Evolutionary conservation across 305 asterid species (phyloP).

Genomic region (Vinca major): DNA sequence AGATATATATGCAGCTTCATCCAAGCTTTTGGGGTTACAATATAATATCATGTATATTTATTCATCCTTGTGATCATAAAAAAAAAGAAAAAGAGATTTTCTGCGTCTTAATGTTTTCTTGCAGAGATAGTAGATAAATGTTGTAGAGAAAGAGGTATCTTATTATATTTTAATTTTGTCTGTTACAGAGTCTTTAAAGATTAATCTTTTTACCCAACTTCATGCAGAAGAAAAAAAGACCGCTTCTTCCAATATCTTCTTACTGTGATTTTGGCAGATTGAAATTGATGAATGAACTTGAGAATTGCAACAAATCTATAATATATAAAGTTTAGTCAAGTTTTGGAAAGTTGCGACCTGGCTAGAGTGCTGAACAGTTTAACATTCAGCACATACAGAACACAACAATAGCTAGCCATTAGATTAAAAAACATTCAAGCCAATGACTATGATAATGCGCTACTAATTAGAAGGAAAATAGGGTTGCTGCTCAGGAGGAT

Average conservation of each 20-base stretch:
- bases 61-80: slow-evolving; percentile 9
- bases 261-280: neutral
- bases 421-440: no score
- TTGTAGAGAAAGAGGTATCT: neutral
- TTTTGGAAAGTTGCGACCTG: no score
- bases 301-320: neutral
- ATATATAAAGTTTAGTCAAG: no score
- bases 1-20: neutral
- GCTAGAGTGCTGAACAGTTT: no score
- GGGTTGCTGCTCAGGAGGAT: no score
- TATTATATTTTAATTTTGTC: neutral
- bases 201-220: neutral
- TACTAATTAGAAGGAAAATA: no score
- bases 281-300: neutral
- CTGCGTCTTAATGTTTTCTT: slow-evolving; percentile 1
- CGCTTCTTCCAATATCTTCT: no score
- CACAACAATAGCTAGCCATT: no score
- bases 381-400: no score
- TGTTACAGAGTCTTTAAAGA: neutral
- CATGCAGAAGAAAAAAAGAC: no score
- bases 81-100: neutral
- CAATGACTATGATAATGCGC: no score
- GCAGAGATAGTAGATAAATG: slow-evolving; percentile 1
- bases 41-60: slow-evolving; percentile 8
- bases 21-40: neutral